Percentiles rank a stretch among this genome's conserved stretches.
Conservation (phyloP, 768 basidiomycete genomes). For the Tricholoma hemisulphureum region DNA sequence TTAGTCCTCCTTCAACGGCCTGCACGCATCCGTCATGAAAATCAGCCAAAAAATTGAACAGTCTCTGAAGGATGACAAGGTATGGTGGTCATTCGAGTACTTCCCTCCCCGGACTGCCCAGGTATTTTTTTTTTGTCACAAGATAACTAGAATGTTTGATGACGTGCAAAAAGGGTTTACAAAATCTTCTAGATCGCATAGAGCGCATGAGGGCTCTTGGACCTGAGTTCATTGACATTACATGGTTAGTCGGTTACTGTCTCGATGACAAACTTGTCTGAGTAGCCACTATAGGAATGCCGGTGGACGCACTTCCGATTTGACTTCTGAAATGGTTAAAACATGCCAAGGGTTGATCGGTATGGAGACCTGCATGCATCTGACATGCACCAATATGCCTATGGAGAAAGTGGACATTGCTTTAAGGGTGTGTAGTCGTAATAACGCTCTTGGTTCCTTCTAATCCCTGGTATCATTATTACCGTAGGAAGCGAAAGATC, state of each 20-base stretch:
- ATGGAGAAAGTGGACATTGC: constrained; percentile 91
- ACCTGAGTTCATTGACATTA: constrained; percentile 98
- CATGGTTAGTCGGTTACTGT: constrained; percentile 56
- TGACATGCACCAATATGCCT: constrained; percentile 99
- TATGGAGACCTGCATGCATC: constrained; percentile 96
- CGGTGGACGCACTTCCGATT: constrained; percentile 90
- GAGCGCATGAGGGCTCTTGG: constrained; percentile 95
- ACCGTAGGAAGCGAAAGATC: constrained; percentile 78
- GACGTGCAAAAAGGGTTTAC: constrained; percentile 59
- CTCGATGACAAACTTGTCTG: not conserved
- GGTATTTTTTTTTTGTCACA: constrained; percentile 40
- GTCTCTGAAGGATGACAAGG: constrained; percentile 77
- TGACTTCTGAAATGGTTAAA: constrained; percentile 92
- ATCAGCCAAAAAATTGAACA: constrained; percentile 92
- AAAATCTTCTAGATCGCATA: constrained; percentile 97
- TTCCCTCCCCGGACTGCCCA: constrained; percentile 96
- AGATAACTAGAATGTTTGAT: not conserved
- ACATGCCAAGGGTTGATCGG: constrained; percentile 92
- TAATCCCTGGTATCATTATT: constrained; percentile 5
- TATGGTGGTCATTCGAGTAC: constrained; percentile 99
- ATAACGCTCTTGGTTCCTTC: constrained; percentile 4
- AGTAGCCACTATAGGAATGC: constrained; percentile 70
- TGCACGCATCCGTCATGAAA: constrained; percentile 58
- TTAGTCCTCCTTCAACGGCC: constrained; percentile 23
- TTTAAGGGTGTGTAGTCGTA: constrained; percentile 58